These are phyloP conservation scores for Boehmeria nivea DNA, from an alignment of 306 rosid species.

Conservation along the genomic window DNA sequence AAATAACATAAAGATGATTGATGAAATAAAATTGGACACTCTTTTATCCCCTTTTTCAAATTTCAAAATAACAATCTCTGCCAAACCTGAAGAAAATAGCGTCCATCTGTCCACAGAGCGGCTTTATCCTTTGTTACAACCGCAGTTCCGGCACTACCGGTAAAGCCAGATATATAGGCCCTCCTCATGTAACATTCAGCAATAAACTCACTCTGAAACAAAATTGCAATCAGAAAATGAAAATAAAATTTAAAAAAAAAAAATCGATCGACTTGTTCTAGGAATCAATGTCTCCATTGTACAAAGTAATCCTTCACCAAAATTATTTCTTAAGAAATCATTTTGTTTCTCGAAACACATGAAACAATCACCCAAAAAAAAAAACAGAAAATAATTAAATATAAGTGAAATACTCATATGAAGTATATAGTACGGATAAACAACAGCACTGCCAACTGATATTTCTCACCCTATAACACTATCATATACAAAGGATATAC, in stretches of 20 bases:
- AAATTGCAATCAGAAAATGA: neutral
- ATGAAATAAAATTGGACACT: neutral
- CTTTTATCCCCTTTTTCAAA: neutral
- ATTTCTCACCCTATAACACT: too few relatives aligned
- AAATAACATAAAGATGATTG: neutral
- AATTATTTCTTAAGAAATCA: neutral
- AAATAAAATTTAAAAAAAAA: neutral
- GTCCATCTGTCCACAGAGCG: conserved; percentile 97
- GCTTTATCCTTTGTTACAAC: conserved; percentile 86
- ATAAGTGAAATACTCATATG: too few relatives aligned
- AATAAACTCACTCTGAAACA: conserved; percentile 89
- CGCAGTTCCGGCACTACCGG: conserved; percentile 94
- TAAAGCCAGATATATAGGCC: conserved; percentile 75
- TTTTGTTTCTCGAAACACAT: too few relatives aligned
- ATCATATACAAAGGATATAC: too few relatives aligned
- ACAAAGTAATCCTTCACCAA: neutral
- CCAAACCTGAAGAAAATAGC: conserved; percentile 90
- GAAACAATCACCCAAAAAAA: too few relatives aligned
- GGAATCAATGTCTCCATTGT: neutral
- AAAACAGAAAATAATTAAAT: too few relatives aligned
- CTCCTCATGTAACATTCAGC: conserved; percentile 86
- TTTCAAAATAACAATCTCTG: too few relatives aligned
- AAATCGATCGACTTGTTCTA: neutral
- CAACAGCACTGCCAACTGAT: too few relatives aligned
- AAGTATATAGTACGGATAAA: too few relatives aligned